Base-by-base conservation (phyloP, 176 grass and related monocot species). In the Cocos nucifera region DNA sequence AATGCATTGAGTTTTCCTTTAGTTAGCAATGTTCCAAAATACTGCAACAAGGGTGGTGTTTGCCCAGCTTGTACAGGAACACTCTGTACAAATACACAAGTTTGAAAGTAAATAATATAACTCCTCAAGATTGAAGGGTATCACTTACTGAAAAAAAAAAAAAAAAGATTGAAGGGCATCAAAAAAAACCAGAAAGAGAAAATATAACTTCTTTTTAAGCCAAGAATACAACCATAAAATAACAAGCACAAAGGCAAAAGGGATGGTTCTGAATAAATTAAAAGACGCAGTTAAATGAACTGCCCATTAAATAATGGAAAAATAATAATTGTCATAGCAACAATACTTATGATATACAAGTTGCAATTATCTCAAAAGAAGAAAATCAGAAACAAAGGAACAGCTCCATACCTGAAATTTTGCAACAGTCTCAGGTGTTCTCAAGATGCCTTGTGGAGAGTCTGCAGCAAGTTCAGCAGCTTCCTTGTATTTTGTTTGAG, bases 401-500 rank as follows among this genome's bases (percentile, higher is more conserved):
- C 20, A n/a, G 17, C 6, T 28, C 10, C 3, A 19, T 51, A 96
- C 91, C 83, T 96, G 91, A 72, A 96, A 97, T 59, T 97, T 97
- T 14, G 92, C 87, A 4, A 97, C 87, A 21, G 92, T 97, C 32
- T 97, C 92, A 9, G 81, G 87, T 19, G 92, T 97, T 77, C 92
- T 76, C 29, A 97, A 70, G 57, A 91, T 85, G 51, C 84, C 87
- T 58, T 91, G 92, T 14, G 92, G 87, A 66, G 92, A 97, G 58
- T 97, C 92, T 57, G 92, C 92, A 57, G 92, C 92, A 64, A 97
- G 66, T 72, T 97, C 92, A 48, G 92, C 92, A 61, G 92, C 92
- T 83, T 97, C 92, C 76, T 97, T 97, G 75, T 97, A 97, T 72
- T 97, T 97, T 15, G 87, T 91, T 63, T 97, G 92, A 0, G 84